Conservation (phyloP, 2,329 filamentous ascomycete species). For the Verticillium longisporum region DNA sequence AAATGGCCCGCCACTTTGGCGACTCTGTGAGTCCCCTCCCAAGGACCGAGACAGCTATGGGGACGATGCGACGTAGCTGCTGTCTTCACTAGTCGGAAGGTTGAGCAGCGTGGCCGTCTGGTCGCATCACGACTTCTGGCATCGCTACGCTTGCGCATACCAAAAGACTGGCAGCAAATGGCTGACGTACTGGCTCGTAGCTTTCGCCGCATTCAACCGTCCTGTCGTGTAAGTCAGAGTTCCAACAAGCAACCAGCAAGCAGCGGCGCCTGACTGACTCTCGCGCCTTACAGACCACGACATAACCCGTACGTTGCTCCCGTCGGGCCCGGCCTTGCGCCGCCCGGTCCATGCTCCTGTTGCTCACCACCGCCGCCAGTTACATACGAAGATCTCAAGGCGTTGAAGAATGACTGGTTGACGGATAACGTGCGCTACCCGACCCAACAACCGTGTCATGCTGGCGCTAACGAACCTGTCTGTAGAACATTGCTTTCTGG, state of each 20-base stretch:
- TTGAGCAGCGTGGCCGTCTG: not conserved
- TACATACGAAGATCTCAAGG: slow-evolving; percentile 82
- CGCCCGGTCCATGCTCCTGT: not conserved
- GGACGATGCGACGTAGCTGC: not conserved
- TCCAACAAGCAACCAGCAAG: not conserved
- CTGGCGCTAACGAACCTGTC: not conserved
- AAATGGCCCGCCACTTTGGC: slow-evolving; percentile 39
- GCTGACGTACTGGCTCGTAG: slow-evolving; percentile 15
- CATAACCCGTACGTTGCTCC: slow-evolving; percentile 22
- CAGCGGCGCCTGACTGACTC: not conserved
- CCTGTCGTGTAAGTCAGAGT: slow-evolving; percentile 34
- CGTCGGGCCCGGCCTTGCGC: slow-evolving; percentile 9
- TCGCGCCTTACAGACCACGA: slow-evolving; percentile 21
- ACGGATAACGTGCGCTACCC: slow-evolving; percentile 74
- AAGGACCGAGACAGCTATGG: not conserved
- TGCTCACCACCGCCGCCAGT: slow-evolving; percentile 41
- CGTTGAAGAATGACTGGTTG: slow-evolving; percentile 87
- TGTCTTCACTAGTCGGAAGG: not conserved
- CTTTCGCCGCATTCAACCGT: slow-evolving; percentile 32
- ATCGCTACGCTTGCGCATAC: not conserved
- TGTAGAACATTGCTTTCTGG: slow-evolving; percentile 91
- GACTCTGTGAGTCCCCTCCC: slow-evolving; percentile 30
- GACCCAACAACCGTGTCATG: not conserved
- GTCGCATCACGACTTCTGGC: not conserved
- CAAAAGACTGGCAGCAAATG: not conserved